Base-by-base conservation (phyloP, 129 eudicot species). In the Artemisia tridentata region DNA sequence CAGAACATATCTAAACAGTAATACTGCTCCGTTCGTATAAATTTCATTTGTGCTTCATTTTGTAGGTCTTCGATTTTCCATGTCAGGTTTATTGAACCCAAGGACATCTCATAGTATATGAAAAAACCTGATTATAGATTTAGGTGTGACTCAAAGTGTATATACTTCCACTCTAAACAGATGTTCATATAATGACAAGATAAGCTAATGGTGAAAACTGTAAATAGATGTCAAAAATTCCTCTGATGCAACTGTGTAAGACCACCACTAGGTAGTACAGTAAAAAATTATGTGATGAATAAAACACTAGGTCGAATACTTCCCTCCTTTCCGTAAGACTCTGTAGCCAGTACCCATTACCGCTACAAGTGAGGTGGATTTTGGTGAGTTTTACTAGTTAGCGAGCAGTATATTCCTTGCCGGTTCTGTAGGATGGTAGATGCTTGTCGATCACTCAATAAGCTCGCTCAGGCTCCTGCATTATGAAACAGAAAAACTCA, bases 381-480 rank as follows among this genome's bases (percentile, higher is more conserved):
- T 38, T 38, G 45, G 11, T 7, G 45, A 34, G 45, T 1, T 1
- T 38, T 34, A 34, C 41, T 0, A 7, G 45, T 38, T 38, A 0
- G 11, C 45, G 45, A 38, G 11, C 10, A 7, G 45, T 38, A 38
- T 38, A 38, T 7, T 38, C 55, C 55, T 50, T n/a, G 18, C 2
- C 18, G 19, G 56, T 15, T 51, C 19, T 13, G 16, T 13, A 51
- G 56, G 18, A 16, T 13, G 31, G 18, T 13, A 29, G 45, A 23
- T 13, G n/a, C 11, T 14, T 12, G 21, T 29, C 1, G 13, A 29
- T 61, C 66, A 61, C 47, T 15, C 66, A n/a, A 25, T 29, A 61
- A 61, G 66, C 7, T 29, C 66, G 7, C 66, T 61, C 31, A 61
- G 19, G 20, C 47, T 61, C 66, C 47, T 29, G 66, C 66, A 61